Evolutionary conservation across 352 stramenopile genomes (phyloP).

Genomic region (Phytophthora constricta): DNA sequence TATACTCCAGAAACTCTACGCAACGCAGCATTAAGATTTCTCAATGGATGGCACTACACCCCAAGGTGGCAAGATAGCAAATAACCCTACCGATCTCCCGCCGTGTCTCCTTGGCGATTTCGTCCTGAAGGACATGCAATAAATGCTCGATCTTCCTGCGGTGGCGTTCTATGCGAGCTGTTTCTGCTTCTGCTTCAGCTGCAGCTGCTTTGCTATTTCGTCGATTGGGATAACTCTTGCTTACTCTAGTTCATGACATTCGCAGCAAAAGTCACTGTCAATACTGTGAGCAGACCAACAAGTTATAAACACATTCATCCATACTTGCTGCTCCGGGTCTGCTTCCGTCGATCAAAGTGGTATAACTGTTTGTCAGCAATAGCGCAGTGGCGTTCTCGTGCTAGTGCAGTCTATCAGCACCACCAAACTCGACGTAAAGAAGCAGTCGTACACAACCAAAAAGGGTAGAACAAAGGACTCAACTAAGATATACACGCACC

Average conservation of each 20-base stretch:
- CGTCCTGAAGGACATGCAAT: conserved; percentile 59
- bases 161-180: conserved; percentile 50
- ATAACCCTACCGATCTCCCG: conserved; percentile 60
- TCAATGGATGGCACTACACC: background rate
- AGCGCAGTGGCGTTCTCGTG: conserved; percentile 57
- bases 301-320: background rate
- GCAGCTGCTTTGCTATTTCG: conserved; percentile 10
- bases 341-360: conserved; percentile 48
- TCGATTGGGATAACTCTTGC: background rate
- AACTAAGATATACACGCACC: conserved; percentile 21
- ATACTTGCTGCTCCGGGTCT: conserved; percentile 9
- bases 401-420: conserved; percentile 38
- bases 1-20: conserved; percentile 38
- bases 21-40: background rate
- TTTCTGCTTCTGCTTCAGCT: conserved; percentile 21
- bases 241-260: background rate
- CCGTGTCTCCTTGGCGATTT: conserved; percentile 63
- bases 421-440: background rate
- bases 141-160: conserved; percentile 66
- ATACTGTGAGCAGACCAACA: background rate
- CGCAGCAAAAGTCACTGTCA: conserved; percentile 2
- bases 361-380: conserved; percentile 51
- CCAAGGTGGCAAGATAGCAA: background rate
- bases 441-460: background rate
- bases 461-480: conserved; percentile 1